Evolutionary conservation across 192 early-diverging fungal species (phyloP).

Genomic region (Helicostylum pulchrum): DNA sequence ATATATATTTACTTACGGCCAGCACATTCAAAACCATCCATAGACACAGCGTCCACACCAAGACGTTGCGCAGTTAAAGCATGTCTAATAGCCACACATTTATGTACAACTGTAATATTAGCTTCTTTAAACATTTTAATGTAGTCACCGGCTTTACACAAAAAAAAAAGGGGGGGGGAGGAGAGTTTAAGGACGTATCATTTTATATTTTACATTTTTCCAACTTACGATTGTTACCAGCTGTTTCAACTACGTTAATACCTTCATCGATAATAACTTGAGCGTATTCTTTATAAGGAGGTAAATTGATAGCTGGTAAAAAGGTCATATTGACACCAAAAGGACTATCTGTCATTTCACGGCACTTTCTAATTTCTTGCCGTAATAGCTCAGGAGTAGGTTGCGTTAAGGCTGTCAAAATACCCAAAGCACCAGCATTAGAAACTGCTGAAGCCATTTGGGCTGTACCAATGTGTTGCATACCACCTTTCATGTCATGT

Average conservation of each 20-base stretch:
- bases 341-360: slow-evolving; percentile 72
- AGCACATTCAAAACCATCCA: slow-evolving; percentile 84
- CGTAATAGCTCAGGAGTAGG: slow-evolving; percentile 72
- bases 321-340: slow-evolving; percentile 83
- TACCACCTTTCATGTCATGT: slow-evolving; percentile 28
- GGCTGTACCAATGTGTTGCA: slow-evolving; percentile 71
- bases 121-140: slow-evolving; percentile 73
- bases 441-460: slow-evolving; percentile 65
- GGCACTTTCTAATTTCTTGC: slow-evolving; percentile 66
- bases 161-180: slow-evolving; percentile 3
- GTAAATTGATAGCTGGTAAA: slow-evolving; percentile 72
- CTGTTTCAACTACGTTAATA: slow-evolving; percentile 80
- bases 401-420: slow-evolving; percentile 76
- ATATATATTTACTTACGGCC: slow-evolving; percentile 38
- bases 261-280: slow-evolving; percentile 71
- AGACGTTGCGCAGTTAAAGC: slow-evolving; percentile 61
- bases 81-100: slow-evolving; percentile 74
- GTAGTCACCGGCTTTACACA: slow-evolving; percentile 49
- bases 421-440: slow-evolving; percentile 73
- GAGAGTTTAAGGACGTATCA: background rate
- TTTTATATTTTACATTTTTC: background rate
- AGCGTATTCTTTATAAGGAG: slow-evolving; percentile 72
- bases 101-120: slow-evolving; percentile 67
- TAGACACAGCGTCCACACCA: slow-evolving; percentile 68
- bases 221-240: slow-evolving; percentile 71